Conservation (phyloP, 2,329 filamentous ascomycete species). For the Trichoderma sp. region DNA sequence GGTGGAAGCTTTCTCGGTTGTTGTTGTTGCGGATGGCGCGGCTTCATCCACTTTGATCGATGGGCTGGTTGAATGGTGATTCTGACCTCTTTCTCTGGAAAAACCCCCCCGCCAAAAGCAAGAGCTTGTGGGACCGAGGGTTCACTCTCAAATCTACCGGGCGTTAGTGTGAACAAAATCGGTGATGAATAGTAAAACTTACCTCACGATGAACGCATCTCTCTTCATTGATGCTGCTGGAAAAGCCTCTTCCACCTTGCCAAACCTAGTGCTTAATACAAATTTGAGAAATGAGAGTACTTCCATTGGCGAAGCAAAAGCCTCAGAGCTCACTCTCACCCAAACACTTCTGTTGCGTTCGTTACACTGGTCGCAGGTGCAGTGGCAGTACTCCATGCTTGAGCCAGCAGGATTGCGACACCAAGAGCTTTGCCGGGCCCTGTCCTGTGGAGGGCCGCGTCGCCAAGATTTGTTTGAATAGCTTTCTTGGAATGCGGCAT, state of each 20-base stretch:
- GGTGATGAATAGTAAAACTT: conserved; percentile 6
- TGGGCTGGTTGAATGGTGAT: conserved; percentile 34
- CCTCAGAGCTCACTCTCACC: conserved; percentile 29
- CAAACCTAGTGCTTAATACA: conserved; percentile 35
- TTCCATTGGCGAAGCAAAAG: conserved; percentile 26
- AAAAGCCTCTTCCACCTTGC: conserved; percentile 37
- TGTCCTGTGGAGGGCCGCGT: background rate
- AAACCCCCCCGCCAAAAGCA: conserved; percentile 27
- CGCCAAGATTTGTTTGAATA: conserved; percentile 8
- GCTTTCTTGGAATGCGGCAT: background rate
- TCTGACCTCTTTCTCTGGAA: conserved; percentile 34
- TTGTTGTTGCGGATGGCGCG: conserved; percentile 10
- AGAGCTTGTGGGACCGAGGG: conserved; percentile 35
- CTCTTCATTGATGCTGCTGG: conserved; percentile 10
- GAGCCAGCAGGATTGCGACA: conserved; percentile 32
- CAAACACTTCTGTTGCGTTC: conserved; percentile 37
- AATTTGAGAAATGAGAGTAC: conserved; percentile 35
- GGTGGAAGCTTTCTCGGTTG: background rate
- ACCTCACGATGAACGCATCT: conserved; percentile 36
- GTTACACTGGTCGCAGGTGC: conserved; percentile 36
- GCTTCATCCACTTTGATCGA: conserved; percentile 38
- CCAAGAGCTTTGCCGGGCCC: background rate
- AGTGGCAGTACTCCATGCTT: conserved; percentile 34
- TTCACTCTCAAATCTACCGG: conserved; percentile 33
- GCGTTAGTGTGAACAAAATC: background rate